Conservation (phyloP, 305 asterid species). For the Nicotiana rustica region DNA sequence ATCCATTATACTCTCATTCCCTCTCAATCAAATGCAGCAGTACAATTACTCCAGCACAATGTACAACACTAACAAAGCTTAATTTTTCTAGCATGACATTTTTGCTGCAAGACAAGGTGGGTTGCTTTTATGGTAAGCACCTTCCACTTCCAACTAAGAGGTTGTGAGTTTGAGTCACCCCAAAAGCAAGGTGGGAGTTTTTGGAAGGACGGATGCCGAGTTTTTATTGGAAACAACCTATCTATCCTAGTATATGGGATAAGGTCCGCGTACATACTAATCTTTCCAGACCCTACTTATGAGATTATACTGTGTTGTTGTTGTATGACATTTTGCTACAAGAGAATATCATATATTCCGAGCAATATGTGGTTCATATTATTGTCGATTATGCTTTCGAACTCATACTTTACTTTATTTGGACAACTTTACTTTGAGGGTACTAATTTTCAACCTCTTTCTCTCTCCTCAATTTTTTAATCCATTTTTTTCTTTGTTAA, state of each 20-base stretch:
- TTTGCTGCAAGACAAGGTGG: too few species aligned
- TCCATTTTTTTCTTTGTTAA: background rate
- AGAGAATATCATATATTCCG: background rate
- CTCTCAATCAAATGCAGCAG: background rate
- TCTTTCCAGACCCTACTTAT: too few species aligned
- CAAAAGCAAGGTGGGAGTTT: too few species aligned
- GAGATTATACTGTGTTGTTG: too few species aligned
- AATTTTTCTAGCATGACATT: background rate
- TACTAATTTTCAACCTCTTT: background rate
- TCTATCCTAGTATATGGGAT: too few species aligned
- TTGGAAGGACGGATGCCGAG: too few species aligned
- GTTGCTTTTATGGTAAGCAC: too few species aligned
- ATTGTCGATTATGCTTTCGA: background rate
- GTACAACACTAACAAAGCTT: background rate
- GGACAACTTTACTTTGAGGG: background rate
- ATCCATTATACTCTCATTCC: background rate
- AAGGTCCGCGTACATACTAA: too few species aligned
- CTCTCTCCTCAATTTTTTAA: background rate
- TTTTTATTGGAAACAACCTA: too few species aligned
- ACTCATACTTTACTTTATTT: background rate
- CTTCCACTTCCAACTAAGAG: too few species aligned
- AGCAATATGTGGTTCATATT: constrained; percentile 9
- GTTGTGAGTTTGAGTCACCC: too few species aligned
- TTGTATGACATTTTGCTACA: background rate
- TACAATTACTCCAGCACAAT: background rate